These are phyloP conservation scores for Cornus controversa DNA, from an alignment of 148 eudicot species.

Conservation along the genomic window DNA sequence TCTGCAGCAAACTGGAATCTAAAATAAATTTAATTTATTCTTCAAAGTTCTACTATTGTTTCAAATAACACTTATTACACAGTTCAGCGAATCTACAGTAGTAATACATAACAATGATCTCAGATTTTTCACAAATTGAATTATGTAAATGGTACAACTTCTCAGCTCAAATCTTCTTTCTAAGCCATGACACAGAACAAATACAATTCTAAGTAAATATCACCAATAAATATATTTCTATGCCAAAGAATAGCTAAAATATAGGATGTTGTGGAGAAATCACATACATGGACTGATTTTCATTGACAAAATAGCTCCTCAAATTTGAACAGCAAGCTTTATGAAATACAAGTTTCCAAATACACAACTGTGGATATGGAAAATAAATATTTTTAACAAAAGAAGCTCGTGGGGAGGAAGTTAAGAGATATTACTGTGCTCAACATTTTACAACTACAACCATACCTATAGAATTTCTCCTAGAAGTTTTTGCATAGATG, in stretches of 20 bases:
- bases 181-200: too few species aligned
- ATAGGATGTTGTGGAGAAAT: not conserved
- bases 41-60: too few species aligned
- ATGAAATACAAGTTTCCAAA: conserved; percentile 13
- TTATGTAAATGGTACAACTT: too few species aligned
- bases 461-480: not conserved
- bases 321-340: conserved; percentile 1
- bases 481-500: not conserved
- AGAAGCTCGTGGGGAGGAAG: not conserved
- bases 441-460: conserved; percentile 12
- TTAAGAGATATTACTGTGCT: not conserved
- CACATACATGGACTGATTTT: not conserved
- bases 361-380: conserved; percentile 10
- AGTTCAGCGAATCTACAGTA: too few species aligned
- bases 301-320: conserved; percentile 4
- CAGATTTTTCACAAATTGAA: too few species aligned
- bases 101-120: too few species aligned
- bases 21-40: too few species aligned
- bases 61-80: too few species aligned
- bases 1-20: too few species aligned
- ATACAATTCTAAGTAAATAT: not conserved
- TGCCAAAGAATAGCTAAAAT: not conserved
- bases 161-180: too few species aligned
- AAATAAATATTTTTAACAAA: not conserved
- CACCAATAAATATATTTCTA: not conserved